Percentiles rank a stretch among this genome's conserved stretches.
Conservation (phyloP, 2,329 filamentous ascomycete species). For the Blastomyces gilchristii region DNA sequence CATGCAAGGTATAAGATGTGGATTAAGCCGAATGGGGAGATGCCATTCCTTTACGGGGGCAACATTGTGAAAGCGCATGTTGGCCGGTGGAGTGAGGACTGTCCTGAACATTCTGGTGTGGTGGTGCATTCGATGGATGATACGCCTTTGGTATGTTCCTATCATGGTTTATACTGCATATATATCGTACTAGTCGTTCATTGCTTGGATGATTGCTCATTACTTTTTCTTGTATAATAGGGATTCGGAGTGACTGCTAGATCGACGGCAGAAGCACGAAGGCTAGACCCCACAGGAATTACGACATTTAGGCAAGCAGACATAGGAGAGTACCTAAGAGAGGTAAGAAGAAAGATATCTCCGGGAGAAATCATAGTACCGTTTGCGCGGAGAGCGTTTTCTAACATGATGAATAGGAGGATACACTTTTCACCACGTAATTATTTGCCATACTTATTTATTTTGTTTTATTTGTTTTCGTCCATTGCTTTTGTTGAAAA, state of each 20-base stretch:
- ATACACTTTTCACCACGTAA: constrained; percentile 50
- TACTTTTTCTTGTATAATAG: constrained; percentile 31
- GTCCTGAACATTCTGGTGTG: constrained; percentile 83
- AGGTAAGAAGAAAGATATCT: constrained; percentile 36
- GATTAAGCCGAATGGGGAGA: constrained; percentile 92
- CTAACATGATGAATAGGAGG: constrained; percentile 36
- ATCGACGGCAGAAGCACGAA: constrained; percentile 69
- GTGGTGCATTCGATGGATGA: constrained; percentile 89
- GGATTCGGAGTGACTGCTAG: constrained; percentile 90
- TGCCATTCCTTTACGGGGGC: constrained; percentile 93
- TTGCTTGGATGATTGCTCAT: neutral
- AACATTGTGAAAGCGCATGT: constrained; percentile 78
- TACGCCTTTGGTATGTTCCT: constrained; percentile 52
- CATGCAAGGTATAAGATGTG: constrained; percentile 95
- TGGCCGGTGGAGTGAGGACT: constrained; percentile 80
- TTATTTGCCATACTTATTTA: neutral
- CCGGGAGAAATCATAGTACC: neutral
- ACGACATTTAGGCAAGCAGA: constrained; percentile 87
- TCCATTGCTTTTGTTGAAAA: neutral
- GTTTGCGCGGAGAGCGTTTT: neutral
- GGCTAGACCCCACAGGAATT: constrained; percentile 81
- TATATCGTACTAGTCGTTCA: neutral
- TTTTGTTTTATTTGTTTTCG: neutral
- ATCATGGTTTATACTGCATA: neutral
- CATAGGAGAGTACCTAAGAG: constrained; percentile 86